Evolutionary conservation across 192 early-diverging fungal genomes (phyloP), one percentile per base, ranked within the genome.

Genomic region (Backusella tuberculispora): DNA sequence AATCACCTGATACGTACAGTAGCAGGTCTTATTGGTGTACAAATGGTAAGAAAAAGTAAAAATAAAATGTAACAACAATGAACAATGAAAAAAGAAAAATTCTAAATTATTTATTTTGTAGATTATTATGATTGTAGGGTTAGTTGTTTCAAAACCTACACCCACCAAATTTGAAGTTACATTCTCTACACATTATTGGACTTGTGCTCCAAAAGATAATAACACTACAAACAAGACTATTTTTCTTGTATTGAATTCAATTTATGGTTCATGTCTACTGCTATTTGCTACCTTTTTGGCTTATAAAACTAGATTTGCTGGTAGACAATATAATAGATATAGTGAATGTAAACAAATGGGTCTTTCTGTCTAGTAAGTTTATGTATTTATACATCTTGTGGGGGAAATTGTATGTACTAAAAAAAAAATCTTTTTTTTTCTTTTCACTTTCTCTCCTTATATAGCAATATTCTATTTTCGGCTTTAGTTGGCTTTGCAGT

Each of bases 291-390:
- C 84, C 3, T 82, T 79, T 47, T 76, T 87, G 40, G 86, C 82
- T 14, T 87, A 87, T 75, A 87, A 81, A 71, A 86, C 83, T 46
- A 69, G 85, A n/a, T 66, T 83, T 7, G 85, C 83, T 0, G 81
- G 81, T 14, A 75, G 78, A 45, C 84, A 84, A 15, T 80, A 80
- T 21, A 73, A 38, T 45, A 53, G 71, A 10, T 86, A 86, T 64
- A 86, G 82, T 47, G 85, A 86, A 68, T 86, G 85, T 48, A 74
- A 80, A 19, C 85, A 86, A 47, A 86, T 86, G 46, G 85, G 81
- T n/a, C 79, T 84, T 50, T 84, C 84, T 26, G 81, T 86, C 13
- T 86, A 86, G 84, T 85, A 83, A 85, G 84, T 83, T 12, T n/a
- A n/a, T 64, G 13, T 37, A 19, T 72, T n/a, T 34, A 3, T 69